These are phyloP conservation scores for Serendipita vermifera DNA, from an alignment of 768 basidiomycete genomes.

Conservation along the genomic window DNA sequence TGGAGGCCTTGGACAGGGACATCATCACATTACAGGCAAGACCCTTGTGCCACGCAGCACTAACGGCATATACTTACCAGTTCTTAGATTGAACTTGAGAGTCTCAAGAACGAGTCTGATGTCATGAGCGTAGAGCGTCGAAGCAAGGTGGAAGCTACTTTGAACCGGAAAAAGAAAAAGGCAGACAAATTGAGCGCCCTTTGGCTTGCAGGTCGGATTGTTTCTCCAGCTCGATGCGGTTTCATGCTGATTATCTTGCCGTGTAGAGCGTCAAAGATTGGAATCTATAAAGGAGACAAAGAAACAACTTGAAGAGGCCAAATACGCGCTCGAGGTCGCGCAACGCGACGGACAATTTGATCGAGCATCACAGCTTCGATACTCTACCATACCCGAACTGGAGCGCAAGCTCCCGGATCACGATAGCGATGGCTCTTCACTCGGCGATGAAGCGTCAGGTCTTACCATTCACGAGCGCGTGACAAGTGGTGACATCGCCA, in stretches of 20 bases:
- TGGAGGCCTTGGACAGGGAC: conserved; percentile 70
- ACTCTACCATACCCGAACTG: conserved; percentile 72
- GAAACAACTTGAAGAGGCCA: conserved; percentile 64
- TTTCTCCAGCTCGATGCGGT: not conserved
- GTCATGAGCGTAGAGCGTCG: conserved; percentile 68
- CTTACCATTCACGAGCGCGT: conserved; percentile 75
- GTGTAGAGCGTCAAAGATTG: conserved; percentile 50
- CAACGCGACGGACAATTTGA: conserved; percentile 85
- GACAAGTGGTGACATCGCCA: conserved; percentile 76
- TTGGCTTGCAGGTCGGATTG: conserved; percentile 55
- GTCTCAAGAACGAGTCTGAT: conserved; percentile 77
- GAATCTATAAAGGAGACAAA: conserved; percentile 62
- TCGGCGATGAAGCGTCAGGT: conserved; percentile 37
- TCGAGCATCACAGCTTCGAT: conserved; percentile 68
- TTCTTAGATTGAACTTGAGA: conserved; percentile 62
- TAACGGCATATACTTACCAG: not conserved
- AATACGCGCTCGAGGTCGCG: conserved; percentile 74
- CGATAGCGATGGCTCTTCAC: conserved; percentile 30
- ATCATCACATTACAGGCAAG: conserved; percentile 59
- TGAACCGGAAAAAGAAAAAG: conserved; percentile 47
- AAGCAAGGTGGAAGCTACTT: conserved; percentile 48
- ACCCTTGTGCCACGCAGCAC: not conserved
- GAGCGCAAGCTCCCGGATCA: conserved; percentile 51
- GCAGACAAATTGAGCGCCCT: conserved; percentile 46
- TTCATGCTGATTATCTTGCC: not conserved